phyloP scores from a whole-genome alignment of 179 eudicot genomes.

The Beta macrorhiza region DNA sequence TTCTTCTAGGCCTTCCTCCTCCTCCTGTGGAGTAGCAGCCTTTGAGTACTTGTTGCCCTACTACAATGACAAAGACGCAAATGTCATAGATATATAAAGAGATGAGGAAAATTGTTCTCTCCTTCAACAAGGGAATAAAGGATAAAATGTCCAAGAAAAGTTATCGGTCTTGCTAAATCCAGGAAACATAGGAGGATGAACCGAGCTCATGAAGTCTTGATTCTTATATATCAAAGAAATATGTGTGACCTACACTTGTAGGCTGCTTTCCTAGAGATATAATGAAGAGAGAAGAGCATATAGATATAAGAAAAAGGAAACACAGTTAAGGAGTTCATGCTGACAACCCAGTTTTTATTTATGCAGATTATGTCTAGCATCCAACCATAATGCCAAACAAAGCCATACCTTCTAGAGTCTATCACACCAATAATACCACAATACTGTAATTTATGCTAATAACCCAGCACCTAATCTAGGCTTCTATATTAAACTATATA shows the following conservation, averaged over 20 bases:
- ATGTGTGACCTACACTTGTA: background rate
- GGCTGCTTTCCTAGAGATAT: background rate
- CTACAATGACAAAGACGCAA: background rate
- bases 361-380: background rate
- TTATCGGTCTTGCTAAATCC: background rate
- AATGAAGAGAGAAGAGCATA: background rate
- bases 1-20: conserved; percentile 45
- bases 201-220: background rate
- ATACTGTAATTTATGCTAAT: background rate
- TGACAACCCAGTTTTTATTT: background rate
- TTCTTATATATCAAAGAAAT: background rate
- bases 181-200: background rate
- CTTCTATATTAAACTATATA: too few relatives aligned
- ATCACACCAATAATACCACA: background rate
- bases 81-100: too few relatives aligned
- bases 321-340: background rate
- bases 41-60: conserved; percentile 52
- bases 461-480: background rate
- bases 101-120: background rate
- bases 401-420: background rate
- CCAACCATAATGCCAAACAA: background rate
- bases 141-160: background rate
- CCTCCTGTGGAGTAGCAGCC: conserved; percentile 37
- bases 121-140: background rate
- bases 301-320: background rate